Evolutionary conservation across 1,284 basidiomycete genomes (phyloP).

Genomic region (Austropuccinia psidii): DNA sequence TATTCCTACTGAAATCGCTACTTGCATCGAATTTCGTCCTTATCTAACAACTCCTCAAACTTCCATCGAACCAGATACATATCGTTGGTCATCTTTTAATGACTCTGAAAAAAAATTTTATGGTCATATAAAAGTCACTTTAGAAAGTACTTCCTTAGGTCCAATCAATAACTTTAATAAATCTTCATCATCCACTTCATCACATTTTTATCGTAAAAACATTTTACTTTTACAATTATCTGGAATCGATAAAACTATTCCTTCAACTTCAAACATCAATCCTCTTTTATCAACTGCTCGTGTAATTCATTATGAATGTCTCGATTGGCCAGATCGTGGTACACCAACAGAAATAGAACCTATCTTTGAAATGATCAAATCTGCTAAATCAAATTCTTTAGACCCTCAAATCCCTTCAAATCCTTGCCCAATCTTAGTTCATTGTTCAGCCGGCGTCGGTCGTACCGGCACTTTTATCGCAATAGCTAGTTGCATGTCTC

Average conservation of each 20-base stretch:
- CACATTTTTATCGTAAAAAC: constrained; percentile 44
- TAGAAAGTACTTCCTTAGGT: not conserved
- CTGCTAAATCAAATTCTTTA: constrained; percentile 41
- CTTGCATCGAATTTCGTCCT: constrained; percentile 54
- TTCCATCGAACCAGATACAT: not conserved
- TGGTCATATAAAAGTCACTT: constrained; percentile 45
- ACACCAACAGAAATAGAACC: constrained; percentile 52
- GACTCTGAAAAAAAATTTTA: constrained; percentile 55
- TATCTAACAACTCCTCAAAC: constrained; percentile 43
- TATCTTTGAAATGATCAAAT: constrained; percentile 39
- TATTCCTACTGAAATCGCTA: constrained; percentile 59
- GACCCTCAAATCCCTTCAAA: constrained; percentile 45
- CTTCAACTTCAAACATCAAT: constrained; percentile 18
- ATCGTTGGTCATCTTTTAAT: constrained; percentile 45
- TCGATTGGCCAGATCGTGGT: constrained; percentile 70
- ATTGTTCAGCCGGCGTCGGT: constrained; percentile 57
- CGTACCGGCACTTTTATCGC: constrained; percentile 54
- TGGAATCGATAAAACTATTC: constrained; percentile 43
- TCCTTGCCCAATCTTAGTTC: constrained; percentile 68
- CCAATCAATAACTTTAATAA: not conserved
- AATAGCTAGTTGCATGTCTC: constrained; percentile 62
- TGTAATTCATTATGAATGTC: constrained; percentile 42
- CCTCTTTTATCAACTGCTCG: constrained; percentile 25
- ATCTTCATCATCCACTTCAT: constrained; percentile 7
- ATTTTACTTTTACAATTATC: constrained; percentile 43